Evolutionary conservation across 257 asterid genomes (phyloP).

Genomic region (Primulina huaijiensis): DNA sequence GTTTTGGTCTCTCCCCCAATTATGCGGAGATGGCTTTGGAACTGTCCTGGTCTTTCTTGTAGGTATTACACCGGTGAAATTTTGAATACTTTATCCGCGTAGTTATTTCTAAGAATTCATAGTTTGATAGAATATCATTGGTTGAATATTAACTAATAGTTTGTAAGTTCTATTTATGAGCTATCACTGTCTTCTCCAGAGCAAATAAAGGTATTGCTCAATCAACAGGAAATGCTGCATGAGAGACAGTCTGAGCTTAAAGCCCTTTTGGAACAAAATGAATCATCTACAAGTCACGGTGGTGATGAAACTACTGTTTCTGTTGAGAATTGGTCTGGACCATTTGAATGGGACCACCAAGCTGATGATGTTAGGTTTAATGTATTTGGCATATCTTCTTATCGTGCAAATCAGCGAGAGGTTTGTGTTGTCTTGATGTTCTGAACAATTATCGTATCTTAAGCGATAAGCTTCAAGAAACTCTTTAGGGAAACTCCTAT

Average conservation of each 20-base stretch:
- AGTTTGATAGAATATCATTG: not conserved
- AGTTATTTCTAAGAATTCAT: not conserved
- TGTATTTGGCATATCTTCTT: constrained; percentile 75
- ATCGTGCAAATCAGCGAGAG: constrained; percentile 96
- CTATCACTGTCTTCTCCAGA: constrained; percentile 38
- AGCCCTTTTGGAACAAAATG: constrained; percentile 59
- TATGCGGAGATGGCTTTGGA: too few relatives aligned
- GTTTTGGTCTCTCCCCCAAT: too few relatives aligned
- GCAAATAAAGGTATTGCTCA: constrained; percentile 66
- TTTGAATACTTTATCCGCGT: not conserved
- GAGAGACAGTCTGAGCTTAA: constrained; percentile 77
- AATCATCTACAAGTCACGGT: constrained; percentile 46
- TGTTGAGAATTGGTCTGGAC: constrained; percentile 69
- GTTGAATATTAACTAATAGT: constrained; percentile 7
- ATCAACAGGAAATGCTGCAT: constrained; percentile 70
- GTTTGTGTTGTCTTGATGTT: constrained; percentile 30
- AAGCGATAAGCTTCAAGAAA: not conserved
- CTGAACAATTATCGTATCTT: constrained; percentile 8
- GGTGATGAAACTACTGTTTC: constrained; percentile 54
- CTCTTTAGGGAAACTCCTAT: not conserved
- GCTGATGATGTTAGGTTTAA: constrained; percentile 89
- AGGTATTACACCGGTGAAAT: not conserved
- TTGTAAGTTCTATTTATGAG: constrained; percentile 6
- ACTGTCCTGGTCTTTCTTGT: not conserved
- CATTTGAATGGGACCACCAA: constrained; percentile 74